Evolutionary conservation across 805 yeast species (phyloP).

Genomic region (Danielia oregonensis): DNA sequence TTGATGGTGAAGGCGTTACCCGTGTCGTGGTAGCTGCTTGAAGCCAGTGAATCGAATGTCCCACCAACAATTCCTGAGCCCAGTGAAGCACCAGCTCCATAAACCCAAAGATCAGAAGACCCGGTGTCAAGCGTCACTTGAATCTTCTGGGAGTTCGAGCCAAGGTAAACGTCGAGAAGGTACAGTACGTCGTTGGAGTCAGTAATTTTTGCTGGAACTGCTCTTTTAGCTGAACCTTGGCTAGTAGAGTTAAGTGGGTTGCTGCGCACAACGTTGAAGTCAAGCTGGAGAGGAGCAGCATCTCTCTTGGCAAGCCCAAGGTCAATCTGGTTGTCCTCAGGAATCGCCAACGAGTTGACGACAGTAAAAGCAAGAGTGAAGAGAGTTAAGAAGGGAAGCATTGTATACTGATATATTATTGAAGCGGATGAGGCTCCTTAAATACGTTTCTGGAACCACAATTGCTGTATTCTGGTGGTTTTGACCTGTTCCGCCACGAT

Average conservation of each 20-base stretch:
- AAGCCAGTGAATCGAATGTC: not conserved
- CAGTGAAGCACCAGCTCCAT: not conserved
- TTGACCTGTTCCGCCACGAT: no score
- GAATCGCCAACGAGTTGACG: not conserved
- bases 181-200: constrained; percentile 10
- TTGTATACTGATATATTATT: no score
- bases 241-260: not conserved
- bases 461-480: no score
- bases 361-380: not conserved
- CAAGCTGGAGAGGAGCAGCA: not conserved
- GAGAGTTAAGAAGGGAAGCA: not conserved
- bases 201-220: not conserved
- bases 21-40: constrained; percentile 5
- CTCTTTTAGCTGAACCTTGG: not conserved
- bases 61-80: not conserved
- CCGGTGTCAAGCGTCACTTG: constrained; percentile 39
- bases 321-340: no score
- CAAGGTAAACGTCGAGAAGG: constrained; percentile 10
- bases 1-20: constrained; percentile 5
- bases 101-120: constrained; percentile 40
- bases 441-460: no score
- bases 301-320: constrained; percentile 1
- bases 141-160: constrained; percentile 13
- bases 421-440: no score
- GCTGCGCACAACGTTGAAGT: constrained; percentile 1